These are phyloP conservation scores for Colletotrichum falcatum DNA, from an alignment of 2,329 filamentous ascomycete species.

Conservation along the genomic window DNA sequence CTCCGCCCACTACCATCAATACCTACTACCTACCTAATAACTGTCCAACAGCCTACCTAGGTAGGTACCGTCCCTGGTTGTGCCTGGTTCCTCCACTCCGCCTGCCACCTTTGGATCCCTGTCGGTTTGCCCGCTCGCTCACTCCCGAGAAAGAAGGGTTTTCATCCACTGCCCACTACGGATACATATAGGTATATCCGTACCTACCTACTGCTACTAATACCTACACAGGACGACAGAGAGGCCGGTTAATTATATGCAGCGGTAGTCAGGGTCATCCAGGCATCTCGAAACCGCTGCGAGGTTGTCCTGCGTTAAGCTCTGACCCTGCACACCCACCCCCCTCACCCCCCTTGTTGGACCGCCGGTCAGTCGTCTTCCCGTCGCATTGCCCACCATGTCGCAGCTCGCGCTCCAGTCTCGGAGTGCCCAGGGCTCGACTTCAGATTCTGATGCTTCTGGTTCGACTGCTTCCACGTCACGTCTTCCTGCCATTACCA, in stretches of 20 bases:
- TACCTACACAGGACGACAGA: constrained; percentile 14
- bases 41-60: too few species aligned
- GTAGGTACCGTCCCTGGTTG: neutral
- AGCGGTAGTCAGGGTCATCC: constrained; percentile 61
- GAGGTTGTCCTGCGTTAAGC: constrained; percentile 47
- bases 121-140: constrained; percentile 8
- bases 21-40: too few species aligned
- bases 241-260: constrained; percentile 52
- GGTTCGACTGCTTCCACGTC: constrained; percentile 19
- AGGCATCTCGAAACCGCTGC: constrained; percentile 52
- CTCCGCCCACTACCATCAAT: neutral
- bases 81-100: constrained; percentile 4
- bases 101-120: constrained; percentile 15
- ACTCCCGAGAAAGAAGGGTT: constrained; percentile 20
- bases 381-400: constrained; percentile 61
- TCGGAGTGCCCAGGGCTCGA: constrained; percentile 54
- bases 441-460: constrained; percentile 43
- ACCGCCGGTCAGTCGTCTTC: constrained; percentile 43
- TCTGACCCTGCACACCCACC: constrained; percentile 49
- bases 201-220: too few species aligned
- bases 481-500: constrained; percentile 9
- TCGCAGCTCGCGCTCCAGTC: constrained; percentile 63
- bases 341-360: constrained; percentile 43
- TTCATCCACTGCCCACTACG: too few species aligned
- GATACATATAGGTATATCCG: too few species aligned